These are phyloP conservation scores for Fusarium sp. DNA, from an alignment of 2,329 filamentous ascomycete genomes.

Conservation along the genomic window DNA sequence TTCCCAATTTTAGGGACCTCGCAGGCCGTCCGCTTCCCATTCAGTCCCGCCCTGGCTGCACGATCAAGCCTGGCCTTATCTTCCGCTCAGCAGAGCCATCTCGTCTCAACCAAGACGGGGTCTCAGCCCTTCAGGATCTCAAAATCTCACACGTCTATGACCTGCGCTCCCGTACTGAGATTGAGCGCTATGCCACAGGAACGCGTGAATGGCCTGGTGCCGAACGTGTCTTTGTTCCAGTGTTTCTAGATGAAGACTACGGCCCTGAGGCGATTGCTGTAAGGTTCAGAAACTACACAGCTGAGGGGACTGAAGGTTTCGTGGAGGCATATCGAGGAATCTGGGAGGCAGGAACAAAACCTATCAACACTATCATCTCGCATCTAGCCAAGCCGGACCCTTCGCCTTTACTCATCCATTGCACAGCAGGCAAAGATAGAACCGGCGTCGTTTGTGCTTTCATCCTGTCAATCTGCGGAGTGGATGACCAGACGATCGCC, in stretches of 20 bases:
- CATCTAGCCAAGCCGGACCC: constrained; percentile 63
- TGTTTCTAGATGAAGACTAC: constrained; percentile 72
- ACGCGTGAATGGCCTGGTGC: constrained; percentile 54
- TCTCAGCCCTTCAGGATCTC: constrained; percentile 63
- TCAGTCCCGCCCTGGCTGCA: constrained; percentile 61
- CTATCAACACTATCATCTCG: constrained; percentile 65
- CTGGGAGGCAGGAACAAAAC: constrained; percentile 61
- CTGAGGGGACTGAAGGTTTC: constrained; percentile 68
- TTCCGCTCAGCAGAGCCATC: constrained; percentile 78
- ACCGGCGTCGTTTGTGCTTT: constrained; percentile 78
- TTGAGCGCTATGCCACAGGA: constrained; percentile 57
- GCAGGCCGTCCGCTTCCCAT: constrained; percentile 67
- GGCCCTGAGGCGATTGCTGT: constrained; percentile 71
- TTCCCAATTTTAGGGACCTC: constrained; percentile 77
- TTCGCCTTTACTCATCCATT: constrained; percentile 73
- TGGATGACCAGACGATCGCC: constrained; percentile 69
- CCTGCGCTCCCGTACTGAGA: constrained; percentile 72
- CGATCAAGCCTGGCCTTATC: constrained; percentile 68
- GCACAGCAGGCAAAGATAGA: constrained; percentile 82
- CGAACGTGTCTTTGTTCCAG: constrained; percentile 68
- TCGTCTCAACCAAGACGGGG: constrained; percentile 65
- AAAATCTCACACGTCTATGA: constrained; percentile 76
- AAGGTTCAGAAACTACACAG: constrained; percentile 70
- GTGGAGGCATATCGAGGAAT: constrained; percentile 73
- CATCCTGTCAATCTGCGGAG: constrained; percentile 72